Conservation (phyloP, 1,284 basidiomycete genomes). For the Ceratobasidium papillatum region DNA sequence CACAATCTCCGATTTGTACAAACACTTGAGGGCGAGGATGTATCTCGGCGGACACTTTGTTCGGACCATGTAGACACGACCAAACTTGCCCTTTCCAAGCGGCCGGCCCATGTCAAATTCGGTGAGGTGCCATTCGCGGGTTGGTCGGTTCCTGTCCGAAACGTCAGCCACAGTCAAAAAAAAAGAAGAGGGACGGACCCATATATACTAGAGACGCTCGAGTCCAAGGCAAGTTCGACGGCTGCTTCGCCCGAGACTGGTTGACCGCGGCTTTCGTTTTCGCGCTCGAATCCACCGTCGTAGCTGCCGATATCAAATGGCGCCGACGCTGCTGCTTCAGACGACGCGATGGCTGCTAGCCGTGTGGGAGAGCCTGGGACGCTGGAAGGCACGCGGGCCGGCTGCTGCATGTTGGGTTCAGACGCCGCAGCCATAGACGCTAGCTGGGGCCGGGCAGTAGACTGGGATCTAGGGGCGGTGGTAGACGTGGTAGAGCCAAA, state of each 20-base stretch:
- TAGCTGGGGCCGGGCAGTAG: not conserved
- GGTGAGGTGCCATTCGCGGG: slow-evolving; percentile 83
- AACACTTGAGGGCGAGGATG: slow-evolving; percentile 95
- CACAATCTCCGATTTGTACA: slow-evolving; percentile 97
- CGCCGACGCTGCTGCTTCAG: not conserved
- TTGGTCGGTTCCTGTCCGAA: slow-evolving; percentile 65
- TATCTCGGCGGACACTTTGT: slow-evolving; percentile 88
- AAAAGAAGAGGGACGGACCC: slow-evolving; percentile 18
- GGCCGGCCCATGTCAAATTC: slow-evolving; percentile 96
- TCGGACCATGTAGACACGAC: slow-evolving; percentile 97
- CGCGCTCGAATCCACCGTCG: slow-evolving; percentile 86
- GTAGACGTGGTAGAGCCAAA: slow-evolving; percentile 18
- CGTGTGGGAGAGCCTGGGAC: slow-evolving; percentile 14
- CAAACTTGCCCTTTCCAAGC: slow-evolving; percentile 98
- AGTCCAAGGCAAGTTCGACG: slow-evolving; percentile 78
- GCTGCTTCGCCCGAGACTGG: slow-evolving; percentile 77
- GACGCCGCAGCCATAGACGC: not conserved
- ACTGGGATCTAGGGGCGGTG: not conserved
- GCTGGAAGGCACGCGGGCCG: not conserved
- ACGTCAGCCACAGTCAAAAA: slow-evolving; percentile 50
- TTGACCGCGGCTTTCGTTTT: slow-evolving; percentile 69
- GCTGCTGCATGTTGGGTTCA: slow-evolving; percentile 19
- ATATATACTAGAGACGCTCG: slow-evolving; percentile 57
- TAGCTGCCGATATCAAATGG: slow-evolving; percentile 79
- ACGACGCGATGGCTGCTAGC: not conserved